Base-by-base conservation (phyloP, 768 basidiomycete species). In the Kwoniella sp. region DNA sequence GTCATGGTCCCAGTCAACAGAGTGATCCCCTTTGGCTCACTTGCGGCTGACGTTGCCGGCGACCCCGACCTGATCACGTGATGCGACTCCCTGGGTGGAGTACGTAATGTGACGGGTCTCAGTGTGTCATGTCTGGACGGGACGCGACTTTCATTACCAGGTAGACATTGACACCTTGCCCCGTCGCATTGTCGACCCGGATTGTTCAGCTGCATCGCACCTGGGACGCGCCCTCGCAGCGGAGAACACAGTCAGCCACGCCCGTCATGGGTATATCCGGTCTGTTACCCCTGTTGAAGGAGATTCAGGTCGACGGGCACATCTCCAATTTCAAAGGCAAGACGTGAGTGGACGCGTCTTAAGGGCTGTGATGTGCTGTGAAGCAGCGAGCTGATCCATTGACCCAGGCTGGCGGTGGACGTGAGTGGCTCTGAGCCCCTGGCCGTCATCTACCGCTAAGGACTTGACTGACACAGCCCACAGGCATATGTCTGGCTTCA, bases 191-290 rank as follows among this genome's bases (percentile, higher is more conserved):
- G 7, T 37, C 15, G n/a, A 37, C 20, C 36, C 32, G n/a, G 7
- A 37, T 14, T 17, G 20, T n/a, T 8, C 7, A 14, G 20, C n/a
- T 7, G 15, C 36, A 6, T 7, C 15, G 7, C 36, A 37, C n/a
- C n/a, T n/a, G n/a, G n/a, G n/a, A n/a, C n/a, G 36, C n/a, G n/a
- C n/a, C n/a, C n/a, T n/a, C n/a, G n/a, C n/a, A n/a, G n/a, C 34
- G 19, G 3, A 10, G n/a, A 26, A 9, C 20, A 17, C 12, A 23
- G 7, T 15, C 41, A 23, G 23, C 11, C 23, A 26, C n/a, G 15
- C n/a, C 25, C 5, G 40, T 8, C 23, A 95, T 96, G 93, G 93
- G 93, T 25, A 96, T 98, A 52, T 80, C 84, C 52, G 93, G 93
- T 11, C 80, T 96, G 17, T 76, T 98, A 28, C 88, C 90, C 27